A percentile compares a stretch with the other conserved stretches of the same genome.
These are phyloP conservation scores for Thelonectria rubi DNA, from an alignment of 2,329 filamentous ascomycete species.

Conservation along the genomic window DNA sequence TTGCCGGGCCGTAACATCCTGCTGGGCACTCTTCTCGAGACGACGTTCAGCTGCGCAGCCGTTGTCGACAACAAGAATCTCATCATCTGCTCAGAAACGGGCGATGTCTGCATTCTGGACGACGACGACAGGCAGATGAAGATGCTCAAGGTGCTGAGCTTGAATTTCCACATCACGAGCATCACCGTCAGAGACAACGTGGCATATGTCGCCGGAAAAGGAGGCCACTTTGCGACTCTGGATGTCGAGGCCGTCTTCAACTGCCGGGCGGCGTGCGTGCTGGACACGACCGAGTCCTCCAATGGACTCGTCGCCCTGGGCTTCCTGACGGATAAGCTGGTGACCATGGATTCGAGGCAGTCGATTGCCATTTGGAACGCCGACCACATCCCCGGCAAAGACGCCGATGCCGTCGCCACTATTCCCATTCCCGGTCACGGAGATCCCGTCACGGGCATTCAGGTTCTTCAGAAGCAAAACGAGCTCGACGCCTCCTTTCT, in stretches of 20 bases:
- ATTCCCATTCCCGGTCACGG: slow-evolving; percentile 70
- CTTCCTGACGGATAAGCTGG: slow-evolving; percentile 71
- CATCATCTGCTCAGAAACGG: slow-evolving; percentile 85
- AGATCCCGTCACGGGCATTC: slow-evolving; percentile 77
- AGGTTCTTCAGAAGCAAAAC: slow-evolving; percentile 69
- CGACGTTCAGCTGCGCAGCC: slow-evolving; percentile 82
- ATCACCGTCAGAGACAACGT: slow-evolving; percentile 67
- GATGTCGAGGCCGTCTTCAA: slow-evolving; percentile 60
- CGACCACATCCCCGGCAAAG: slow-evolving; percentile 54
- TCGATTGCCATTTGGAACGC: slow-evolving; percentile 75
- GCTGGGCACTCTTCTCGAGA: slow-evolving; percentile 81
- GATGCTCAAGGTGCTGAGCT: slow-evolving; percentile 70
- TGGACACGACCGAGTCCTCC: slow-evolving; percentile 50
- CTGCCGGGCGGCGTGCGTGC: slow-evolving; percentile 50
- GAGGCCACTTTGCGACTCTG: slow-evolving; percentile 65
- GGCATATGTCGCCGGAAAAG: slow-evolving; percentile 75
- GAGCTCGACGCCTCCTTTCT: slow-evolving; percentile 76
- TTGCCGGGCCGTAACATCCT: slow-evolving; percentile 88
- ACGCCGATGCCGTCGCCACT: slow-evolving; percentile 51
- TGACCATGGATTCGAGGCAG: slow-evolving; percentile 79
- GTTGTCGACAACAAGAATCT: slow-evolving; percentile 75
- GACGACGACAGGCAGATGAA: slow-evolving; percentile 77
- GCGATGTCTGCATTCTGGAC: slow-evolving; percentile 89
- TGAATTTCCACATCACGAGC: slow-evolving; percentile 74
- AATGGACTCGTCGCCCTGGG: slow-evolving; percentile 72